These are phyloP conservation scores for Septoria petroselini DNA, from an alignment of 2,329 filamentous ascomycete genomes.

Conservation along the genomic window DNA sequence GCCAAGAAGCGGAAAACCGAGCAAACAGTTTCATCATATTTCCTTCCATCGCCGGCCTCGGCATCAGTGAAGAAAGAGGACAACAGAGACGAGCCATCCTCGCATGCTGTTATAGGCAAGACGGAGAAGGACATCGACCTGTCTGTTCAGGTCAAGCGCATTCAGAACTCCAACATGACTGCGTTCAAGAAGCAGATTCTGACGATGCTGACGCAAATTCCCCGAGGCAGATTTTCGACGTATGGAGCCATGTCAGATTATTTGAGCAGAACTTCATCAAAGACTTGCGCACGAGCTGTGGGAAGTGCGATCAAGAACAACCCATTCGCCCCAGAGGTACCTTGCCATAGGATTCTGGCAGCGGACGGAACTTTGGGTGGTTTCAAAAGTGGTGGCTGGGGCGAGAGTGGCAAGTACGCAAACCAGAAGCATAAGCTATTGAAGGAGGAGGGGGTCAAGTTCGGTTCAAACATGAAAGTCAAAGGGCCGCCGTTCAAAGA, in stretches of 20 bases:
- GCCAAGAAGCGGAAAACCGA: constrained; percentile 28
- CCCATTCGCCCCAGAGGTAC: constrained; percentile 44
- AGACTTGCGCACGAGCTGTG: constrained; percentile 41
- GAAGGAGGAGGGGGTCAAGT: constrained; percentile 45
- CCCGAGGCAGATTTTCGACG: constrained; percentile 38
- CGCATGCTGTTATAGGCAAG: background rate
- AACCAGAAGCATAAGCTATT: constrained; percentile 44
- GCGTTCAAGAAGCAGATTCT: constrained; percentile 46
- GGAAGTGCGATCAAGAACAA: constrained; percentile 44
- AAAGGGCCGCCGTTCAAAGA: constrained; percentile 42
- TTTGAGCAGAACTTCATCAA: constrained; percentile 35
- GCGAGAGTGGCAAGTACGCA: constrained; percentile 45
- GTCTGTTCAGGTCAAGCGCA: constrained; percentile 38
- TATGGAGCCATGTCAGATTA: constrained; percentile 39
- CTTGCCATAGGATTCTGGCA: constrained; percentile 43
- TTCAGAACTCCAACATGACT: constrained; percentile 48
- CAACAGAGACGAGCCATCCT: background rate
- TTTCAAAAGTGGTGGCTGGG: constrained; percentile 50
- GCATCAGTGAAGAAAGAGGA: background rate
- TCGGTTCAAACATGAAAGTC: constrained; percentile 45
- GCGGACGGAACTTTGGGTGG: constrained; percentile 46
- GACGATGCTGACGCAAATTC: constrained; percentile 37
- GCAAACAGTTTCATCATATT: constrained; percentile 33
- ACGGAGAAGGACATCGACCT: constrained; percentile 20
- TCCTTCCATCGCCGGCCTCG: constrained; percentile 30